These are phyloP conservation scores for Alternaria alternata DNA, from an alignment of 2,329 filamentous ascomycete species.

Conservation along the genomic window DNA sequence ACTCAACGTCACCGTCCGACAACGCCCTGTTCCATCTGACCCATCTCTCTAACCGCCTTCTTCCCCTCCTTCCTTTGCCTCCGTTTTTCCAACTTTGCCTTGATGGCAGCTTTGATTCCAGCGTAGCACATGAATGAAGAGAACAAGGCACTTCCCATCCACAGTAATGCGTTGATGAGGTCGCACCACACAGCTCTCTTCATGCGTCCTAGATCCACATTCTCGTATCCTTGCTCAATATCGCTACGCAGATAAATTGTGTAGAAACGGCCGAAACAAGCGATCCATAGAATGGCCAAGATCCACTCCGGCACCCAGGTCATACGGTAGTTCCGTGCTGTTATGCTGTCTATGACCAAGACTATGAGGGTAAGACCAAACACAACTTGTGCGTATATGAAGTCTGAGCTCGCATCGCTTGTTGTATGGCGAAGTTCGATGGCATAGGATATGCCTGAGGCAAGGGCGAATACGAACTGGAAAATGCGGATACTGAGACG, in stretches of 20 bases:
- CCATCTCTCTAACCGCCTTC: conserved; percentile 7
- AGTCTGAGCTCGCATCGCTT: conserved; percentile 14
- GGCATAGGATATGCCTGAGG: conserved; percentile 36
- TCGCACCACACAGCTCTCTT: conserved; percentile 33
- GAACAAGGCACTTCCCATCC: conserved; percentile 34
- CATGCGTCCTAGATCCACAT: conserved; percentile 26
- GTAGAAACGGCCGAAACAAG: conserved; percentile 33
- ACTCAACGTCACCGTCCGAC: not conserved
- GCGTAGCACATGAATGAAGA: conserved; percentile 37
- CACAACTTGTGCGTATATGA: conserved; percentile 31
- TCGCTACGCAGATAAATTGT: conserved; percentile 15
- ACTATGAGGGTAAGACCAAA: conserved; percentile 27
- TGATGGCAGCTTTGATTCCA: conserved; percentile 28
- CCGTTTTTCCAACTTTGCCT: conserved; percentile 14
- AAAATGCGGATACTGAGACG: conserved; percentile 29
- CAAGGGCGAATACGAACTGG: conserved; percentile 34
- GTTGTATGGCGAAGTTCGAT: conserved; percentile 24
- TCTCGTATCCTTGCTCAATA: conserved; percentile 12
- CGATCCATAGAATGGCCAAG: conserved; percentile 32
- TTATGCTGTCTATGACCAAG: conserved; percentile 27
- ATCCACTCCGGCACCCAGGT: conserved; percentile 33
- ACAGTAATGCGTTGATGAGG: conserved; percentile 33
- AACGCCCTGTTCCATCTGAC: conserved; percentile 12
- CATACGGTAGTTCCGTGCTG: conserved; percentile 32
- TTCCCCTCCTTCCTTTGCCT: conserved; percentile 7